These are phyloP conservation scores for Mollisia scopiformis DNA, from an alignment of 2,329 filamentous ascomycete species.

Conservation along the genomic window DNA sequence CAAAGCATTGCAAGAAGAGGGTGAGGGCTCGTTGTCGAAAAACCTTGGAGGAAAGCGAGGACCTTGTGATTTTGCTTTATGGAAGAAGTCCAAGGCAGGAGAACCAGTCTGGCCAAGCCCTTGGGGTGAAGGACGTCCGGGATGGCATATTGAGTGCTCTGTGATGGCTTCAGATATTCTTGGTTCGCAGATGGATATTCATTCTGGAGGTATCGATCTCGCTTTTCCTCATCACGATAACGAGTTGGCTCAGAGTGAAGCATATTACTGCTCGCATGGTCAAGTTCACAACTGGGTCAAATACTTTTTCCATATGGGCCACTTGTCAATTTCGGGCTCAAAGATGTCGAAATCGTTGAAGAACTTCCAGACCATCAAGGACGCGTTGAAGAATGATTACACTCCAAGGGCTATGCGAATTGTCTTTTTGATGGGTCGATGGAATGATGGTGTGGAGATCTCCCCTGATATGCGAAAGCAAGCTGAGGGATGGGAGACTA, in stretches of 20 bases:
- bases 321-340: constrained; percentile 83
- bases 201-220: constrained; percentile 90
- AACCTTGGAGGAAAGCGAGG: constrained; percentile 69
- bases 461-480: constrained; percentile 78
- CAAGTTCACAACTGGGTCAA: constrained; percentile 81
- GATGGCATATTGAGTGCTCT: constrained; percentile 97
- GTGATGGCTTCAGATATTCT: constrained; percentile 93
- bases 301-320: constrained; percentile 95
- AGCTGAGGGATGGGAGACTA: constrained; percentile 79
- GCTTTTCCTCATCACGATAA: constrained; percentile 94
- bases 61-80: constrained; percentile 85
- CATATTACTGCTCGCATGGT: constrained; percentile 60
- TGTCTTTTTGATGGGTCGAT: constrained; percentile 84
- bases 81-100: constrained; percentile 90
- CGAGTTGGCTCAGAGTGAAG: constrained; percentile 86
- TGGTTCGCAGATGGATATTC: constrained; percentile 85
- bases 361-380: constrained; percentile 92
- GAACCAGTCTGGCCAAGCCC: constrained; percentile 89
- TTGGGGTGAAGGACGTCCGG: constrained; percentile 87
- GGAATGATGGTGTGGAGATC: constrained; percentile 92
- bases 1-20: constrained; percentile 81
- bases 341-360: constrained; percentile 98
- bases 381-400: constrained; percentile 72
- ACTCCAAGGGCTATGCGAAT: constrained; percentile 80
- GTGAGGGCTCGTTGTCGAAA: constrained; percentile 79